A percentile compares a stretch with the other conserved stretches of the same genome.
These are phyloP conservation scores for Tillandsia fasciculata DNA, from an alignment of 176 grass and related monocot genomes.

Conservation along the genomic window DNA sequence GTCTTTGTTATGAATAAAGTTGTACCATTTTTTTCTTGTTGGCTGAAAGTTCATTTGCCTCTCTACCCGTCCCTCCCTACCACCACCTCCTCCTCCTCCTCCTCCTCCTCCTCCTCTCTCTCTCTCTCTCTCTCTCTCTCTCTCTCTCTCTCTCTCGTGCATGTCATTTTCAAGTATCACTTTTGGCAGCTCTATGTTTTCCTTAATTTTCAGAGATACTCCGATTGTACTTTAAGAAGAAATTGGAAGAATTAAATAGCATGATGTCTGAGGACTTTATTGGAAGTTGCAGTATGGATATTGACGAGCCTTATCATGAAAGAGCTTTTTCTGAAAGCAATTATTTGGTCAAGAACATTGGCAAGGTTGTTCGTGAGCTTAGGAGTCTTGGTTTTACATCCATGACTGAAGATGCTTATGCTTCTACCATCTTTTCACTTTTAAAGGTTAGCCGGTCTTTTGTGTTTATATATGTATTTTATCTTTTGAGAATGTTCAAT, in stretches of 20 bases:
- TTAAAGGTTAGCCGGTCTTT: slow-evolving; percentile 42
- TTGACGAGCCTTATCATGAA: slow-evolving; percentile 38
- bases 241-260: slow-evolving; percentile 68
- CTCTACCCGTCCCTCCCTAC: too few species aligned
- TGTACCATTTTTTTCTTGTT: too few species aligned
- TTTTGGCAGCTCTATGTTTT: slow-evolving; percentile 2
- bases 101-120: too few species aligned
- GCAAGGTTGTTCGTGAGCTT: slow-evolving; percentile 72
- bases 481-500: slow-evolving; percentile 15
- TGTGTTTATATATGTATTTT: slow-evolving; percentile 4
- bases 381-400: slow-evolving; percentile 91
- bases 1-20: too few species aligned
- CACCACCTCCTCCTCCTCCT: too few species aligned
- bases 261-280: slow-evolving; percentile 42
- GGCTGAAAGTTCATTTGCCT: too few species aligned
- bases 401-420: slow-evolving; percentile 93
- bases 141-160: neutral
- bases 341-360: slow-evolving; percentile 74
- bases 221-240: slow-evolving; percentile 89
- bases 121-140: neutral
- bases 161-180: neutral
- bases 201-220: slow-evolving; percentile 49
- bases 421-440: slow-evolving; percentile 86
- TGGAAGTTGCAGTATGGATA: slow-evolving; percentile 53
- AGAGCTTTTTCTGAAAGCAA: slow-evolving; percentile 32